Percentiles rank a stretch among this genome's conserved stretches.
Conservation (phyloP, 1,139 yeast genomes). For the Suhomyces panamericanus region DNA sequence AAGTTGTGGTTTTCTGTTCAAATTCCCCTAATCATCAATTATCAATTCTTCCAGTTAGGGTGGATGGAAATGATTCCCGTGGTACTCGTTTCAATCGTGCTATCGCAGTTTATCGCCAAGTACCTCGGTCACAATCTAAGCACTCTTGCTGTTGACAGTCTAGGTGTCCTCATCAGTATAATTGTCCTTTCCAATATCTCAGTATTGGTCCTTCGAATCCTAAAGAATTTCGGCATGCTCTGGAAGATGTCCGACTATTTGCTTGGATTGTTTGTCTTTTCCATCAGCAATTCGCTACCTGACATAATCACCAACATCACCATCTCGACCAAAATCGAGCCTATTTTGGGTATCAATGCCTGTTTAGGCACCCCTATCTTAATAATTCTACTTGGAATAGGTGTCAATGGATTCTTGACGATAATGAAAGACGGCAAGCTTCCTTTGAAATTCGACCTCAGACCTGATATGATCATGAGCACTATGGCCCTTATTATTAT, state of each 20-base stretch:
- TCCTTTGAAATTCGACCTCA: conserved; percentile 28
- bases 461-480: conserved; percentile 27
- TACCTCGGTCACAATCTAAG: conserved; percentile 3
- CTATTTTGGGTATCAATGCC: conserved; percentile 41
- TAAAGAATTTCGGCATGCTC: conserved; percentile 42
- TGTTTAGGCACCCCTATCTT: conserved; percentile 47
- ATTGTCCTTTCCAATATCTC: conserved; percentile 33
- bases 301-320: conserved; percentile 45
- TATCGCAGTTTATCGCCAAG: conserved; percentile 4
- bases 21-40: conserved; percentile 21
- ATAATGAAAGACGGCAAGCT: conserved; percentile 15
- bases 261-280: conserved; percentile 42
- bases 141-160: conserved; percentile 15
- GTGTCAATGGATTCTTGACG: conserved; percentile 34
- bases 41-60: conserved; percentile 18
- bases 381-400: conserved; percentile 40
- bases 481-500: conserved; percentile 29
- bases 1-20: conserved; percentile 24
- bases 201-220: conserved; percentile 26
- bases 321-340: conserved; percentile 34
- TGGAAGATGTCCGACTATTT: conserved; percentile 40
- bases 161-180: conserved; percentile 32
- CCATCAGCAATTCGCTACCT: conserved; percentile 42
- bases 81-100: conserved; percentile 8
- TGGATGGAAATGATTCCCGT: conserved; percentile 14